phyloP scores from a whole-genome alignment of 1,284 basidiomycete genomes.

The Papiliotrema flavescens region DNA sequence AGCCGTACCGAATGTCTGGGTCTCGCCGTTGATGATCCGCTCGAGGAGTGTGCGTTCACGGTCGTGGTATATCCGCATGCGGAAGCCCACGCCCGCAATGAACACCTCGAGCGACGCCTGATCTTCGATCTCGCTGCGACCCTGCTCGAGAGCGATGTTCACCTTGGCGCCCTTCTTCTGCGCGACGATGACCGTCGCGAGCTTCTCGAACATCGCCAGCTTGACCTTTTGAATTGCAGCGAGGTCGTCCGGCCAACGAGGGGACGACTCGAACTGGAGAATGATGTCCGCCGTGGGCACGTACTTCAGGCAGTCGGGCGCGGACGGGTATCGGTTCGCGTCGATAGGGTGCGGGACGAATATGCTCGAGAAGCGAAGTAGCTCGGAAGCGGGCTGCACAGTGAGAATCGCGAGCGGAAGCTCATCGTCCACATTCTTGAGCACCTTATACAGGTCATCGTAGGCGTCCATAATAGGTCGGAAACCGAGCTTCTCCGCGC shows the following conservation, averaged over 20 bases:
- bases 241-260: constrained; percentile 93
- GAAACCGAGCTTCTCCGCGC: constrained; percentile 60
- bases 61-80: constrained; percentile 79
- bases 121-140: constrained; percentile 62
- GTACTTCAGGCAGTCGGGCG: constrained; percentile 59
- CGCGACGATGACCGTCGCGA: constrained; percentile 63
- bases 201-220: constrained; percentile 80
- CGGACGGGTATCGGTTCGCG: constrained; percentile 46
- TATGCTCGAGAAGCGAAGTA: constrained; percentile 76
- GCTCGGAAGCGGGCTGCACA: constrained; percentile 65
- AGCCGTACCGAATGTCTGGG: constrained; percentile 33
- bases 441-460: constrained; percentile 68
- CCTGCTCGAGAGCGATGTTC: constrained; percentile 57
- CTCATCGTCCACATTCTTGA: constrained; percentile 72
- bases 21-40: constrained; percentile 55
- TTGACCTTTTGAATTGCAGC: constrained; percentile 92
- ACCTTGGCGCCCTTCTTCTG: constrained; percentile 54
- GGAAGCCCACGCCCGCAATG: constrained; percentile 85
- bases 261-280: constrained; percentile 85
- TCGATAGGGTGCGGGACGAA: constrained; percentile 67
- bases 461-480: constrained; percentile 74
- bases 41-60: constrained; percentile 78
- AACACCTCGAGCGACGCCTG: constrained; percentile 71
- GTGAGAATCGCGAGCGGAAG: constrained; percentile 78
- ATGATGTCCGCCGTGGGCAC: constrained; percentile 67